These are phyloP conservation scores for Drechslerella stenobrocha DNA, from an alignment of 2,329 filamentous ascomycete species.

Conservation along the genomic window DNA sequence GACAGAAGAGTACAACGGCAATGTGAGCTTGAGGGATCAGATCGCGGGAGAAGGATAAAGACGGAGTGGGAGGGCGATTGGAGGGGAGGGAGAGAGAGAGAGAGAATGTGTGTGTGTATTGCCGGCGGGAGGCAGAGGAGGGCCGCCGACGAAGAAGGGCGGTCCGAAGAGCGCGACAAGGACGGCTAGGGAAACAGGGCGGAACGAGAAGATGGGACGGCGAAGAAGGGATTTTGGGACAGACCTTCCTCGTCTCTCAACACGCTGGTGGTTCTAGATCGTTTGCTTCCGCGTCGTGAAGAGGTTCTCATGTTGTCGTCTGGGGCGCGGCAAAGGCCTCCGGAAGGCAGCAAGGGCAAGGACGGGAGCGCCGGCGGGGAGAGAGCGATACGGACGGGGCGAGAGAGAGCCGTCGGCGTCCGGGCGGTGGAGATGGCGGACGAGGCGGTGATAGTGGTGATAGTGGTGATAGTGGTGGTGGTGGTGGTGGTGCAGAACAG, in stretches of 20 bases:
- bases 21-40: constrained; percentile 26
- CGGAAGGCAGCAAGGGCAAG: constrained; percentile 22
- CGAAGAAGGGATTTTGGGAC: constrained; percentile 42
- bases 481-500: not conserved
- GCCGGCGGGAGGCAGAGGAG: constrained; percentile 19
- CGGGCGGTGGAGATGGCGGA: not conserved
- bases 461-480: constrained; percentile 1
- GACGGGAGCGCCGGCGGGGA: constrained; percentile 29
- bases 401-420: not conserved
- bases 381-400: constrained; percentile 1
- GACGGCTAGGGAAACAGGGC: constrained; percentile 7
- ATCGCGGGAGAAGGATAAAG: constrained; percentile 14
- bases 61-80: constrained; percentile 28
- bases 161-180: constrained; percentile 43
- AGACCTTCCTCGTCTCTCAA: constrained; percentile 47
- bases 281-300: constrained; percentile 39
- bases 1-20: constrained; percentile 32
- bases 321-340: constrained; percentile 33
- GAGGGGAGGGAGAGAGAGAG: constrained; percentile 30
- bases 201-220: constrained; percentile 17
- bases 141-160: constrained; percentile 12
- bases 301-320: constrained; percentile 46
- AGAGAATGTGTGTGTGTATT: constrained; percentile 21
- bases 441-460: constrained; percentile 1
- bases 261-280: constrained; percentile 46